Base-by-base conservation (phyloP, 139 green algal genomes). In the Mychonastes homosphaera region DNA sequence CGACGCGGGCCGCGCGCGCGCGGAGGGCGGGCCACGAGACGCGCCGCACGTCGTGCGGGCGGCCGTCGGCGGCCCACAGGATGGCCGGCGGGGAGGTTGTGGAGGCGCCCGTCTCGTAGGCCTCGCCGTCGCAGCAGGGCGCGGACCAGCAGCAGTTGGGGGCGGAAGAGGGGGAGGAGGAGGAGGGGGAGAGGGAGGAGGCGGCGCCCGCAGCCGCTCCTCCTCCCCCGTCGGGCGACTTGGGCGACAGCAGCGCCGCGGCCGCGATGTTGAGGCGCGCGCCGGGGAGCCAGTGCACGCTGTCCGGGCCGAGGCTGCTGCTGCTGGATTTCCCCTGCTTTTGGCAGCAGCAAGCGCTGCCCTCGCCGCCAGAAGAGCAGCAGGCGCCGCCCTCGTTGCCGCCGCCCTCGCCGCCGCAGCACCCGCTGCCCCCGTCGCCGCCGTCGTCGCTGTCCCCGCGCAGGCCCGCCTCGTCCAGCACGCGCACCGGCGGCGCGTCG, bases 241-340 rank as follows among this genome's bases (percentile, higher is more conserved):
- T 49, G 15, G 54, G 63, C 41, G 47, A 60, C n/a, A 13, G 26
- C 24, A 92, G 62, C 0, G 77, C 78, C 30, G 50, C 65, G n/a
- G 78, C 70, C 13, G 87, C 88, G 28, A 87, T 76, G 63, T 96
- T 96, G 13, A 96, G 46, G 0, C 58, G 49, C 3, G 79, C 82
- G n/a, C 80, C 87, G 1, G 79, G 74, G 58, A 94, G 68, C 84
- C 88, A 95, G 29, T 33, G 33, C 16, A n/a, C n/a, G n/a, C n/a
- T n/a, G n/a, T n/a, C n/a, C n/a, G n/a, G n/a, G n/a, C n/a, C n/a
- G 53, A 7, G 23, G 19, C 53, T 15, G 7, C n/a, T 15, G 8
- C 27, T 30, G 19, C 24, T 34, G 18, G 5, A 9, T 34, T 35
- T n/a, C n/a, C n/a, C n/a, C n/a, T n/a, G n/a, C n/a, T n/a, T n/a